Evolutionary conservation across 305 asterid species (phyloP).

Genomic region (Fraxinus velutina): DNA sequence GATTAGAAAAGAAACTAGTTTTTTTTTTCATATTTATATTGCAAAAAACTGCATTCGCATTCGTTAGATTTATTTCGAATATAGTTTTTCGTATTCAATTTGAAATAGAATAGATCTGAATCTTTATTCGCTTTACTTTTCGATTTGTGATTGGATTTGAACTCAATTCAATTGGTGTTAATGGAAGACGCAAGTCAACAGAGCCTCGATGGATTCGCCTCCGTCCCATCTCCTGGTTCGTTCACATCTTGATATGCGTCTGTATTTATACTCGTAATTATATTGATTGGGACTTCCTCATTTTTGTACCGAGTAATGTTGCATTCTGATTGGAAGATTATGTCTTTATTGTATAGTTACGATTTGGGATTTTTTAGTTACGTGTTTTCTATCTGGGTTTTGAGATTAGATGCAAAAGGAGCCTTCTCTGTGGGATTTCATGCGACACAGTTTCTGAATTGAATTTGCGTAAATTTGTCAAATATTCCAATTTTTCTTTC

Average conservation of each 20-base stretch:
- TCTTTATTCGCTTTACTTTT: slow-evolving; percentile 15
- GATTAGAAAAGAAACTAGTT: slow-evolving; percentile 9
- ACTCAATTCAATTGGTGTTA: slow-evolving; percentile 30
- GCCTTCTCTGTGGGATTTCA: background rate
- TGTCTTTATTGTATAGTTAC: background rate
- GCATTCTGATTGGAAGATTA: background rate
- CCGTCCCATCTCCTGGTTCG: slow-evolving; percentile 67
- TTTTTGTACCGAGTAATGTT: background rate
- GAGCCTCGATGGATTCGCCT: slow-evolving; percentile 61
- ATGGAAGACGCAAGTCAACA: slow-evolving; percentile 77
- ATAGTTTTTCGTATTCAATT: background rate
- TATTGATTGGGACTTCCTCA: background rate
- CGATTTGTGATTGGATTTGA: slow-evolving; percentile 20
- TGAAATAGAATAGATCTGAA: slow-evolving; percentile 40
- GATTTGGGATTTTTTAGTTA: background rate
- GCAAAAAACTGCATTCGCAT: background rate
- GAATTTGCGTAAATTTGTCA: background rate
- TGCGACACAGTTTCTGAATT: background rate
- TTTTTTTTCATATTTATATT: background rate
- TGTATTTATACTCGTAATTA: background rate
- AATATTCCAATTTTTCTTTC: background rate
- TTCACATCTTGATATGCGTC: slow-evolving; percentile 5
- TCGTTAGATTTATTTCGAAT: background rate
- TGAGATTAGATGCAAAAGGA: background rate
- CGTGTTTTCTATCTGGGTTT: background rate